A percentile compares a stretch with the other conserved stretches of the same genome.
phyloP scores from a whole-genome alignment of 106 monocot species.

The Allium fistulosum region DNA sequence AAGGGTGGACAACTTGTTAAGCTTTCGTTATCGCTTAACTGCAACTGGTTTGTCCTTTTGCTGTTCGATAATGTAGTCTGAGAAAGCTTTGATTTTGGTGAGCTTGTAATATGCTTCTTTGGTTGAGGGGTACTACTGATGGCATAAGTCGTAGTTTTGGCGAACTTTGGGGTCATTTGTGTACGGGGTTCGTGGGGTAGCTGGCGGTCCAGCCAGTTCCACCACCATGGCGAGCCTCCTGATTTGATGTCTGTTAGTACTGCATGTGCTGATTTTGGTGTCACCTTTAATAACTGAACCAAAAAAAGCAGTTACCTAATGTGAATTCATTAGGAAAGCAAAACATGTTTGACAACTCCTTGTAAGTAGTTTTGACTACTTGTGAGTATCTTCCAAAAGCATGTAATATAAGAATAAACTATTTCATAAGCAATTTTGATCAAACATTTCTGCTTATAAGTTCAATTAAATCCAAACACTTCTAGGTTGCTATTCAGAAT shows the following conservation, averaged over 20 bases:
- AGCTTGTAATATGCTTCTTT: neutral
- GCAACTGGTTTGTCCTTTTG: slow-evolving; percentile 2
- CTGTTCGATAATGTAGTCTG: slow-evolving; percentile 3
- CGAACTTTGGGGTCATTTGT: neutral
- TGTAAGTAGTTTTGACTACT: too few relatives aligned
- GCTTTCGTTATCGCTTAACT: slow-evolving; percentile 42
- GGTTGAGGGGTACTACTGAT: neutral
- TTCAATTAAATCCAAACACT: too few relatives aligned
- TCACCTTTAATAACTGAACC: slow-evolving; percentile 37
- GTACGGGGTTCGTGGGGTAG: neutral
- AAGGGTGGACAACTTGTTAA: slow-evolving; percentile 75
- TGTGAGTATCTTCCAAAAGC: too few relatives aligned
- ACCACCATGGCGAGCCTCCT: slow-evolving; percentile 36
- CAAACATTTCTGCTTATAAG: too few relatives aligned
- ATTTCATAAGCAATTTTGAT: neutral
- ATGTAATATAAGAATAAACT: too few relatives aligned
- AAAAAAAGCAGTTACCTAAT: neutral
- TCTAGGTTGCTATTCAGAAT: neutral
- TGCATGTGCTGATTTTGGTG: slow-evolving; percentile 30
- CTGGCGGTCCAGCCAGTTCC: slow-evolving; percentile 54
- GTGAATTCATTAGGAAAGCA: too few relatives aligned
- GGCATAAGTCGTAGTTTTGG: neutral
- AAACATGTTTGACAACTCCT: too few relatives aligned
- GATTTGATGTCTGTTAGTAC: slow-evolving; percentile 23
- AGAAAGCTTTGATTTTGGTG: slow-evolving; percentile 11